Base-by-base conservation (phyloP, 1,284 basidiomycete genomes). In the Ustilago xerochloae region DNA sequence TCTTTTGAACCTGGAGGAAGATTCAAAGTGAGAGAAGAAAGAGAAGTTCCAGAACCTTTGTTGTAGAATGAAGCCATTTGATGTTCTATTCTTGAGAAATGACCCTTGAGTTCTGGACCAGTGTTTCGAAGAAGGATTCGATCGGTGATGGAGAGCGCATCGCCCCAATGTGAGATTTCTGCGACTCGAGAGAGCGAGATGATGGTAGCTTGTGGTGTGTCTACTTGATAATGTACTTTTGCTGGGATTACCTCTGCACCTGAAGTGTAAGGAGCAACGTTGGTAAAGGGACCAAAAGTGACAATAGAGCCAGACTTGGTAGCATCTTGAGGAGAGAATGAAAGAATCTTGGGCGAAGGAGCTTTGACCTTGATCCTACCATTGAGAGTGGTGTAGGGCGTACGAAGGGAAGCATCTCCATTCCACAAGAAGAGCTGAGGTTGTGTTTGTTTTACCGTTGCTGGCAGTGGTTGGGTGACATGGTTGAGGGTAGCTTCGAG, bases 111-210 rank as follows among this genome's bases (percentile, higher is more conserved):
- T 93, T 86, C 85, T 13, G 96, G 93, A 0, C 96, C 96, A 62
- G 90, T 91, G 83, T 99, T 99, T 83, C 89, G 89, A 20, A 99
- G 86, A 64, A 89, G 84, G 66, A 97, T 89, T 48, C 92, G 89
- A 85, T 99, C 95, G 84, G 97, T 89, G 47, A 96, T 91, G 81
- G 97, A 96, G 41, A 99, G 85, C 84, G 96, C 97, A 51, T 90
- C 90, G 41, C 95, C 94, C 97, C 96, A 99, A 84, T 99, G 96
- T 70, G 93, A 94, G 76, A 99, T 90, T 86, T 99, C 94, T 2
- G 92, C 94, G 0, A 88, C 84, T 46, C 97, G 90, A 60, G 90
- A 88, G 30, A 96, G 88, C 28, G 87, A 89, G 20, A 88, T 88
- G 57, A 97, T 87, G 68, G 93, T 90, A 13, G 94, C 85, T 41